Evolutionary conservation across 176 grass and related monocot genomes (phyloP).

Genomic region (Triticum aestivum): IWGSC_CS_RefSeq_v2.1 NC_057805.1:486743157-486743656

Average conservation of each 20-base stretch:
- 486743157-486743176: constrained; percentile 53
- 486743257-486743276: constrained; percentile 32
- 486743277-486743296: constrained; percentile 21
- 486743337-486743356: neutral
- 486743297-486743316: constrained; percentile 57
- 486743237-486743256: constrained; percentile 28
- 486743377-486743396: constrained; percentile 17
- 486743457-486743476: constrained; percentile 19
- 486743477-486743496: constrained; percentile 60
- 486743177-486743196: constrained; percentile 47
- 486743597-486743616: neutral
- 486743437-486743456: neutral
- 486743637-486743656: neutral
- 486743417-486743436: constrained; percentile 20
- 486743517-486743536: neutral
- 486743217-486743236: constrained; percentile 82
- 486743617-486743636: neutral
- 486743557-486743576: neutral
- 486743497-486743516: constrained; percentile 8
- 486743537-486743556: too few species aligned
- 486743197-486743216: constrained; percentile 78
- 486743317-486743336: constrained; percentile 76
- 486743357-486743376: neutral
- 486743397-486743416: neutral
- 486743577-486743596: too few species aligned